These are phyloP conservation scores for Cornus kousa DNA, from an alignment of 148 eudicot genomes.

Conservation along the genomic window DNA sequence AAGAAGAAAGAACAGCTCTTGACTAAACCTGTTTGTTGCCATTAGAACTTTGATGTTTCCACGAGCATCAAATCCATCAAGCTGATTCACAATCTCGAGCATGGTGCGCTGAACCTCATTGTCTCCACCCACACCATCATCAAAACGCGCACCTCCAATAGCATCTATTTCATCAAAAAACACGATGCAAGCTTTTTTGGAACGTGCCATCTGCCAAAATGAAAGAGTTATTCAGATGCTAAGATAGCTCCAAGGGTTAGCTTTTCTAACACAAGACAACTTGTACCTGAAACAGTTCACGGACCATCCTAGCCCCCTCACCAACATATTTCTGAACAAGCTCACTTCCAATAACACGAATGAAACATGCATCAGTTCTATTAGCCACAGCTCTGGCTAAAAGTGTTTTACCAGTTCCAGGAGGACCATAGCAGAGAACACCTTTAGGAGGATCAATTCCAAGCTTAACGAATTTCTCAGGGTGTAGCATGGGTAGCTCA, in stretches of 20 bases:
- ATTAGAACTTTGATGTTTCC: slow-evolving; percentile 91
- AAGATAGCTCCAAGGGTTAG: not conserved
- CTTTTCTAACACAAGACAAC: not conserved
- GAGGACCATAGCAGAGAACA: slow-evolving; percentile 96
- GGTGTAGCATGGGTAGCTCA: slow-evolving; percentile 94
- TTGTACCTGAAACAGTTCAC: slow-evolving; percentile 87
- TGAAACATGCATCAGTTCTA: slow-evolving; percentile 95
- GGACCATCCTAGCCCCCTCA: slow-evolving; percentile 97
- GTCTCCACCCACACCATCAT: slow-evolving; percentile 91
- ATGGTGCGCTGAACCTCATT: slow-evolving; percentile 92
- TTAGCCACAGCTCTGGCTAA: slow-evolving; percentile 96
- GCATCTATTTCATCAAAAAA: slow-evolving; percentile 96
- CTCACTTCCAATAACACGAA: slow-evolving; percentile 96
- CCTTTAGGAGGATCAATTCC: slow-evolving; percentile 99
- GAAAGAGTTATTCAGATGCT: not conserved
- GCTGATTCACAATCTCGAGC: slow-evolving; percentile 95
- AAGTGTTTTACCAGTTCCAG: slow-evolving; percentile 95
- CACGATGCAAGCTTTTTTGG: slow-evolving; percentile 83
- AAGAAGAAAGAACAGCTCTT: not conserved
- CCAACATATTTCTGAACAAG: slow-evolving; percentile 97
- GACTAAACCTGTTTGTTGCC: slow-evolving; percentile 78
- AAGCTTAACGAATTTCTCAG: slow-evolving; percentile 90
- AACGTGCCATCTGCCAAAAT: slow-evolving; percentile 74
- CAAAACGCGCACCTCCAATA: slow-evolving; percentile 90
- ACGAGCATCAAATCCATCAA: slow-evolving; percentile 94